These are phyloP conservation scores for Quercus bicolor DNA, from an alignment of 306 rosid species.

Conservation along the genomic window DNA sequence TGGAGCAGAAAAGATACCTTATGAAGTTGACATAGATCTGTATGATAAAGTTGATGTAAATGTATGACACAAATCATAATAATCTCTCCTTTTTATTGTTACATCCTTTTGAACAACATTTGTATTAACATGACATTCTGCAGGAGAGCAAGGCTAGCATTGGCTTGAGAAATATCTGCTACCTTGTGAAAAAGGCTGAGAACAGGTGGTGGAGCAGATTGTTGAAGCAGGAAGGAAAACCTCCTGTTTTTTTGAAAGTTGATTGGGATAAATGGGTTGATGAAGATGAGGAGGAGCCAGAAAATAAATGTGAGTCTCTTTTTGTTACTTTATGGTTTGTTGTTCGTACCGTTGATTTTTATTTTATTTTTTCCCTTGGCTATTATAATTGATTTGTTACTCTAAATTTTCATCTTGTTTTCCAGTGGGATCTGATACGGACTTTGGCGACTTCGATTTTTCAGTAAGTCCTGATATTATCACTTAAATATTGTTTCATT, in stretches of 20 bases:
- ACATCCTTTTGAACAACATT: background rate
- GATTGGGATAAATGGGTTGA: constrained; percentile 89
- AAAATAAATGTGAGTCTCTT: constrained; percentile 17
- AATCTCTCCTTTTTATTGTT: background rate
- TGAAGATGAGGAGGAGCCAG: constrained; percentile 73
- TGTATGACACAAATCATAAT: constrained; percentile 18
- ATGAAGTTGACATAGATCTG: constrained; percentile 58
- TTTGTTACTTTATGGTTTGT: background rate
- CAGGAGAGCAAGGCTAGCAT: constrained; percentile 61
- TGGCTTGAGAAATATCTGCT: constrained; percentile 55
- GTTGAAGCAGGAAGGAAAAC: constrained; percentile 55
- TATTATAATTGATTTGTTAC: background rate
- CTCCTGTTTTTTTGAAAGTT: constrained; percentile 62
- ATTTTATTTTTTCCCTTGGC: background rate
- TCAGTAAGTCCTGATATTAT: constrained; percentile 38
- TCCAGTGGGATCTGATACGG: constrained; percentile 50
- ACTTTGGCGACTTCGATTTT: constrained; percentile 43
- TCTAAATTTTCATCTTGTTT: background rate
- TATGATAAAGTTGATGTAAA: constrained; percentile 54
- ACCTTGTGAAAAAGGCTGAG: constrained; percentile 53
- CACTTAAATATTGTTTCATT: background rate
- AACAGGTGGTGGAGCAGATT: constrained; percentile 64
- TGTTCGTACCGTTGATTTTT: background rate
- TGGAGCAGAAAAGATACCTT: constrained; percentile 45
- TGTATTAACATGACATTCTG: background rate